These are phyloP conservation scores for Sugiyamaella novakii DNA, from an alignment of 1,139 yeast species.

Conservation along the genomic window DNA sequence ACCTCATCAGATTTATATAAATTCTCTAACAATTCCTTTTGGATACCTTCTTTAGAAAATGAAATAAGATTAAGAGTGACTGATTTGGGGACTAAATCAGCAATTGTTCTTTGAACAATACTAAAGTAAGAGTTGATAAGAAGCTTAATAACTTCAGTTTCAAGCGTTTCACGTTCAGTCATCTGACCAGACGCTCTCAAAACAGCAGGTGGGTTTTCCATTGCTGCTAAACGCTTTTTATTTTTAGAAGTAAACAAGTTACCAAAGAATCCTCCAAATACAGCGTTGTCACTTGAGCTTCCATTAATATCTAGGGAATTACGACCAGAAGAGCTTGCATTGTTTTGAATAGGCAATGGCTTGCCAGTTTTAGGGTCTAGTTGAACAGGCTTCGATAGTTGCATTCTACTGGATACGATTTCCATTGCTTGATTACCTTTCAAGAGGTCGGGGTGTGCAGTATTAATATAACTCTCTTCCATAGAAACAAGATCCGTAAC, in stretches of 20 bases:
- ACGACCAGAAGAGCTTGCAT: slow-evolving; percentile 20
- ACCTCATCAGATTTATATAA: slow-evolving; percentile 80
- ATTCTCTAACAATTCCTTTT: slow-evolving; percentile 84
- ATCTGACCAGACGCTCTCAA: slow-evolving; percentile 92
- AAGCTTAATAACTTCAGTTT: slow-evolving; percentile 93
- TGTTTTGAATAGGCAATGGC: slow-evolving; percentile 27
- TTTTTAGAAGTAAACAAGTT: slow-evolving; percentile 92
- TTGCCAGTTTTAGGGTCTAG: slow-evolving; percentile 89
- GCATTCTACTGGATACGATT: slow-evolving; percentile 84
- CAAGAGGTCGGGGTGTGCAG: slow-evolving; percentile 95
- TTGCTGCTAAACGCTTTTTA: slow-evolving; percentile 88
- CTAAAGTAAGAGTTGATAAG: slow-evolving; percentile 85
- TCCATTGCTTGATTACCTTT: slow-evolving; percentile 96
- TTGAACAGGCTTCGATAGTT: slow-evolving; percentile 75
- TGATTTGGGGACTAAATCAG: slow-evolving; percentile 93
- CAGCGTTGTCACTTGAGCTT: slow-evolving; percentile 30
- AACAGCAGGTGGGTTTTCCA: slow-evolving; percentile 97
- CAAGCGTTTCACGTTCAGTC: slow-evolving; percentile 95
- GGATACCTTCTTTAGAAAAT: slow-evolving; percentile 81
- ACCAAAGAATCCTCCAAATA: slow-evolving; percentile 78
- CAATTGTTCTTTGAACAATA: slow-evolving; percentile 90
- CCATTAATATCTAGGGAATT: slow-evolving; percentile 23
- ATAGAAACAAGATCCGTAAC: slow-evolving; percentile 79
- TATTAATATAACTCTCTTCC: slow-evolving; percentile 92
- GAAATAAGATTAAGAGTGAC: slow-evolving; percentile 83